A percentile compares a stretch with the other conserved stretches of the same genome.
Conservation (phyloP, 75 land plant genomes). For the Picea glauca region DNA sequence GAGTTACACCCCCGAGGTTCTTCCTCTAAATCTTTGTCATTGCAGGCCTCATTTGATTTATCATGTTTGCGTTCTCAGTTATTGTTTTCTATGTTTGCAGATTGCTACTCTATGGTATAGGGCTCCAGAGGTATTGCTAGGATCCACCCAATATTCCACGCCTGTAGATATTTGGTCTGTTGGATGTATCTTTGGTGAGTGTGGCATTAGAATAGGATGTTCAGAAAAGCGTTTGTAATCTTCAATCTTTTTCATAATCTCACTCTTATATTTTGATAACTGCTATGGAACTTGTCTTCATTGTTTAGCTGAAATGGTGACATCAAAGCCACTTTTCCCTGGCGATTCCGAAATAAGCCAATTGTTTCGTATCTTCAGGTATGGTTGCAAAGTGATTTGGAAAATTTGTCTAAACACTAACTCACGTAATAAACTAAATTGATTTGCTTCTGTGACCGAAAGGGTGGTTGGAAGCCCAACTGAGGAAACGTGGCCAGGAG, state of each 20-base stretch:
- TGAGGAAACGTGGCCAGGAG: conserved; percentile 90
- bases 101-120: conserved; percentile 83
- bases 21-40: background rate
- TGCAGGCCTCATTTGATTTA: background rate
- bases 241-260: too few species aligned
- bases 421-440: background rate
- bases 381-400: background rate
- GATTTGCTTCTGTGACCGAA: background rate
- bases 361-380: conserved; percentile 66
- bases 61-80: background rate
- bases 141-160: conserved; percentile 67
- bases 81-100: conserved; percentile 16
- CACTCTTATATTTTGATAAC: too few species aligned
- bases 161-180: conserved; percentile 90
- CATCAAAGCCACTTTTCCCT: conserved; percentile 43
- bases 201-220: background rate
- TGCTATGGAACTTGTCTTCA: background rate
- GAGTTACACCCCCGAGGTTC: conserved; percentile 86
- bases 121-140: conserved; percentile 78
- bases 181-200: conserved; percentile 79
- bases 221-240: too few species aligned
- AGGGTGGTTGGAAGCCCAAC: conserved; percentile 92
- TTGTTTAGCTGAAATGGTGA: conserved; percentile 50
- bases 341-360: conserved; percentile 66
- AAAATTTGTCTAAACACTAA: background rate